Evolutionary conservation across 2,329 filamentous ascomycete genomes (phyloP), one percentile per base, ranked within the genome.

Genomic region (Chaetomiaceae sp.): DNA sequence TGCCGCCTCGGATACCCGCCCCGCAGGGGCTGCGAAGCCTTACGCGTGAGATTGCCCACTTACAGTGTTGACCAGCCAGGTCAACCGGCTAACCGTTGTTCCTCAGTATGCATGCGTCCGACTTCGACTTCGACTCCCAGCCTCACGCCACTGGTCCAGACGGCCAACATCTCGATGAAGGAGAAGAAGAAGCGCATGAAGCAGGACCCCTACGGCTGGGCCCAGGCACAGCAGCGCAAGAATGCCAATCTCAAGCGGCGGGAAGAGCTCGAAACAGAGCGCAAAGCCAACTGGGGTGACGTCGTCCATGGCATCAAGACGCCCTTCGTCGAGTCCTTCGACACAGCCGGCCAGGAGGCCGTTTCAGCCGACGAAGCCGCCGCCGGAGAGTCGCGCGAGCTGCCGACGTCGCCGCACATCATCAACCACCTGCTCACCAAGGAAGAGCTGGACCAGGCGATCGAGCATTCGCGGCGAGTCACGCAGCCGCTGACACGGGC

Each of bases 271-370:
- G 70, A 82, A 55, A 73, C 81, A 58, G 75, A 84, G 66, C 83
- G 89, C 54, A 76, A 81, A 54, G 77, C 77, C 42, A 77, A 77
- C 41, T 76, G 86, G 60, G 92, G 92, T 46, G 82, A 95, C 69
- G 88, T 90, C 1, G 76, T 99, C 58, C 80, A 85, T 62, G 94
- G 92, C 65, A 77, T 85, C 55, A 71, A 79, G 33, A 96, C 94
- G 14, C 81, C 90, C 27, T 96, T 96, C 66, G 74, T 96, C 63
- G 80, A 89, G 71, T 91, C 89, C 3, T 84, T 96, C 62, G 86
- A 89, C 65, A 81, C 79, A 9, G 84, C 79, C 20, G 79, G 78
- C 48, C 78, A 81, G 60, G 67, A 65, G 2, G 62, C 63, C 33
- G 67, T 72, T 23, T 57, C 61, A 1, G 60, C 66, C 27, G 75